These are phyloP conservation scores for Lichtheimia ramosa DNA, from an alignment of 371 early-diverging fungal species.

Conservation along the genomic window DNA sequence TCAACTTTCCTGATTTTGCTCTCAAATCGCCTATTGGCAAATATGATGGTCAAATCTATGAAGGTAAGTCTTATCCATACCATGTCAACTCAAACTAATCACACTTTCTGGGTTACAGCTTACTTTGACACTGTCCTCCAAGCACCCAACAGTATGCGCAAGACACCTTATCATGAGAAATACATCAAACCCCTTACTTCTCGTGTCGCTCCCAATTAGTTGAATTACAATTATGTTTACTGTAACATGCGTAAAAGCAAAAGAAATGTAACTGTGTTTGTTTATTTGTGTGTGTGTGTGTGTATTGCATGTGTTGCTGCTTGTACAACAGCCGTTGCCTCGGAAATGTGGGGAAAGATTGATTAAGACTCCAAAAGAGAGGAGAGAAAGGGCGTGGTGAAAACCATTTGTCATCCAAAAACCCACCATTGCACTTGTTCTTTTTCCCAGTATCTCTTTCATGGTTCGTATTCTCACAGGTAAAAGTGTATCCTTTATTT, in stretches of 20 bases:
- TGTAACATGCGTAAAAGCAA: not conserved
- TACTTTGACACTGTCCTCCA: constrained; percentile 27
- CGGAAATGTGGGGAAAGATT: no score
- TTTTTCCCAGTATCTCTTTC: not conserved
- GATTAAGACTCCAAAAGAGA: no score
- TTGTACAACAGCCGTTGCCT: no score
- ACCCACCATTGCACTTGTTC: not conserved
- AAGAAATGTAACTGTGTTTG: no score
- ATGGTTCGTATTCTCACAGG: constrained; percentile 13
- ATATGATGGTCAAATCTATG: constrained; percentile 65
- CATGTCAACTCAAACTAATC: no score
- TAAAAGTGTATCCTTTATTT: not conserved
- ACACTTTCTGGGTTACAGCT: constrained; percentile 2
- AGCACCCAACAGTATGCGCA: constrained; percentile 27
- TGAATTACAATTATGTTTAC: not conserved
- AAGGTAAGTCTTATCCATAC: constrained; percentile 17
- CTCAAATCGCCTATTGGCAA: constrained; percentile 68
- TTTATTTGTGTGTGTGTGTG: no score
- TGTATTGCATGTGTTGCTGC: no score
- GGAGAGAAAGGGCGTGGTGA: no score
- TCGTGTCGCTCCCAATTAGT: constrained; percentile 12
- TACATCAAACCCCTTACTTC: constrained; percentile 30
- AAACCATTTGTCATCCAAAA: no score
- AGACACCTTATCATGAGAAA: constrained; percentile 24
- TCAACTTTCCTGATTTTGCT: constrained; percentile 64